Percentiles rank a stretch among this genome's conserved stretches.
Conservation (phyloP, 1,284 basidiomycete species). For the Thelephora terrestris region DNA sequence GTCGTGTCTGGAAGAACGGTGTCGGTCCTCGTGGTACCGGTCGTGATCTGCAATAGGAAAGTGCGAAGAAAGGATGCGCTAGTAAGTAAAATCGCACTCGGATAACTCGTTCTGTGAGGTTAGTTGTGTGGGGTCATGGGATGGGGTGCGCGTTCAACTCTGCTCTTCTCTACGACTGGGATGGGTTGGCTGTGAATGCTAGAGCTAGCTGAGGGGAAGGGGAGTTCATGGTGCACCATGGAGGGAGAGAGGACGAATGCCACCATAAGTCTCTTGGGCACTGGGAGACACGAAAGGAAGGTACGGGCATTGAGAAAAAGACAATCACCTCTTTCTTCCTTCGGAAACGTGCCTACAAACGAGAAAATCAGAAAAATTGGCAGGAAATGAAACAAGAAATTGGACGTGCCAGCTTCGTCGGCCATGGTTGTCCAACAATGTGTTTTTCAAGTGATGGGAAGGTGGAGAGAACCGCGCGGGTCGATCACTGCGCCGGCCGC, state of each 20-base stretch:
- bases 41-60: slow-evolving; percentile 41
- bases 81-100: slow-evolving; percentile 36
- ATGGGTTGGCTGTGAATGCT: background rate
- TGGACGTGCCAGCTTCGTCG: background rate
- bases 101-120: background rate
- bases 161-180: background rate
- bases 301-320: background rate
- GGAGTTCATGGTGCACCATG: background rate
- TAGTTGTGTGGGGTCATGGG: background rate
- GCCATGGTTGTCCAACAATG: background rate
- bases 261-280: background rate
- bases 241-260: background rate
- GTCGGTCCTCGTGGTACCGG: slow-evolving; percentile 39
- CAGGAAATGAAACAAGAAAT: background rate
- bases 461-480: background rate
- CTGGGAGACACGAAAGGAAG: background rate
- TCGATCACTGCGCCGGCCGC: background rate
- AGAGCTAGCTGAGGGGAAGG: slow-evolving; percentile 1
- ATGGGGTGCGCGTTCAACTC: background rate
- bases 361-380: background rate
- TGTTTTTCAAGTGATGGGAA: background rate
- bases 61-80: slow-evolving; percentile 28
- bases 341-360: background rate
- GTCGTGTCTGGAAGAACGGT: slow-evolving; percentile 44
- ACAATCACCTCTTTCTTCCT: background rate